phyloP scores from a whole-genome alignment of 495 filamentous ascomycete species.

The Amniculicola lignicola region DNA sequence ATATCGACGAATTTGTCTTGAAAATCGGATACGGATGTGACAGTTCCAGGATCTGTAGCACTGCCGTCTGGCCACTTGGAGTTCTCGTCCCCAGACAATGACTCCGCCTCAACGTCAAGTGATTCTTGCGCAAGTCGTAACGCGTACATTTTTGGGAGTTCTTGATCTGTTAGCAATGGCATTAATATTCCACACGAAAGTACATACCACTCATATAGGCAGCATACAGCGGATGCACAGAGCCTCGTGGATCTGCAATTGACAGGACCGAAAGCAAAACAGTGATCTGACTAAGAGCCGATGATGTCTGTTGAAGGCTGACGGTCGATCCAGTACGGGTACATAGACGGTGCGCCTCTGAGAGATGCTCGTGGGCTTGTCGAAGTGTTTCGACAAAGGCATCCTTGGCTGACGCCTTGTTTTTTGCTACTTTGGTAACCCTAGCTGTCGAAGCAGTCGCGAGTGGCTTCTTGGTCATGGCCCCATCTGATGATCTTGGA shows the following conservation, averaged over 20 bases:
- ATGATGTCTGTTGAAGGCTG: constrained; percentile 53
- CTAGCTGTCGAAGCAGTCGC: not conserved
- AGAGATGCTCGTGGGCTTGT: constrained; percentile 58
- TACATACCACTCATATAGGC: constrained; percentile 51
- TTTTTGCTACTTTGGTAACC: constrained; percentile 18
- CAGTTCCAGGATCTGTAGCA: constrained; percentile 39
- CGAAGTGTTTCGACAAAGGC: constrained; percentile 57
- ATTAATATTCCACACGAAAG: not conserved
- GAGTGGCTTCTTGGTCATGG: not conserved
- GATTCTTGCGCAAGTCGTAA: constrained; percentile 58
- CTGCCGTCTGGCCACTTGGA: constrained; percentile 48
- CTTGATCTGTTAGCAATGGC: constrained; percentile 38
- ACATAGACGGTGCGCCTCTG: constrained; percentile 55
- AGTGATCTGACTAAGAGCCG: constrained; percentile 58
- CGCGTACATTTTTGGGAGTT: constrained; percentile 60
- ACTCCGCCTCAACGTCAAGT: constrained; percentile 46
- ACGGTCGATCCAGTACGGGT: constrained; percentile 47
- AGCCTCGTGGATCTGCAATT: constrained; percentile 44
- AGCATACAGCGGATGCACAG: constrained; percentile 56
- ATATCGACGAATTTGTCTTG: constrained; percentile 74
- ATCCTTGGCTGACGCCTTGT: constrained; percentile 38
- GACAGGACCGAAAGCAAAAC: constrained; percentile 63
- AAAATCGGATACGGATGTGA: constrained; percentile 52
- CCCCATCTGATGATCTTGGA: constrained; percentile 8
- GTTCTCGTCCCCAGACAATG: constrained; percentile 35